Evolutionary conservation across 495 filamentous ascomycete species (phyloP).

Genomic region (Clohesyomyces aquaticus): DNA sequence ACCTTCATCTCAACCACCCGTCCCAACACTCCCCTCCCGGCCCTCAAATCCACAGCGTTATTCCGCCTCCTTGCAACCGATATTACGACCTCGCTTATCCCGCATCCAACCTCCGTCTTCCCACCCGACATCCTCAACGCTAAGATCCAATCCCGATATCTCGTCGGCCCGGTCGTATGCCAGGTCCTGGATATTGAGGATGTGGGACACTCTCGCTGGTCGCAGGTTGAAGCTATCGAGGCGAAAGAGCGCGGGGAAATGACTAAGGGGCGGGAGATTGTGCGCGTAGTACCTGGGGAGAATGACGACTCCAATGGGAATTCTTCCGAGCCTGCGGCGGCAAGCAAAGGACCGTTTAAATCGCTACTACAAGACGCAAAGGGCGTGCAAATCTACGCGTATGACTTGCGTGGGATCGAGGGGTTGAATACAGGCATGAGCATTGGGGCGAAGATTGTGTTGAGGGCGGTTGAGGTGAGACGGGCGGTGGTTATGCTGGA

Average conservation of each 20-base stretch:
- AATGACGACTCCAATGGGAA: constrained; percentile 46
- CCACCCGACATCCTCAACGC: constrained; percentile 61
- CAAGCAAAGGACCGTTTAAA: constrained; percentile 67
- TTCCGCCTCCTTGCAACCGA: constrained; percentile 80
- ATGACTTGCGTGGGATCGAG: constrained; percentile 72
- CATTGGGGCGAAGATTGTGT: constrained; percentile 80
- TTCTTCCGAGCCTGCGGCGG: constrained; percentile 12
- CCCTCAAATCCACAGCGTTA: constrained; percentile 76
- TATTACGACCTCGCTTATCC: constrained; percentile 64
- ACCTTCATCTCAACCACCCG: constrained; percentile 46
- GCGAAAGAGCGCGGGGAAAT: constrained; percentile 80
- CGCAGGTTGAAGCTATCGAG: constrained; percentile 85
- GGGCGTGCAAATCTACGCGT: constrained; percentile 68
- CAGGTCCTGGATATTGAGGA: constrained; percentile 88
- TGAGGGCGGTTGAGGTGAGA: constrained; percentile 68
- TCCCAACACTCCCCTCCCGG: constrained; percentile 66
- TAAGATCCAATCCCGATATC: constrained; percentile 55
- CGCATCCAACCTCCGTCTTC: constrained; percentile 49
- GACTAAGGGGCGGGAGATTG: constrained; percentile 78
- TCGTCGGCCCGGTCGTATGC: constrained; percentile 66
- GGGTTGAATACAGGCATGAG: constrained; percentile 66
- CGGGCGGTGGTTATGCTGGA: constrained; percentile 79
- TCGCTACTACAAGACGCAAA: constrained; percentile 79
- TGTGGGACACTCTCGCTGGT: constrained; percentile 74
- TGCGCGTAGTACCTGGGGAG: constrained; percentile 66